Evolutionary conservation across 768 basidiomycete species (phyloP), one percentile per base, ranked within the genome.

Genomic region (Auricularia sp.): DNA sequence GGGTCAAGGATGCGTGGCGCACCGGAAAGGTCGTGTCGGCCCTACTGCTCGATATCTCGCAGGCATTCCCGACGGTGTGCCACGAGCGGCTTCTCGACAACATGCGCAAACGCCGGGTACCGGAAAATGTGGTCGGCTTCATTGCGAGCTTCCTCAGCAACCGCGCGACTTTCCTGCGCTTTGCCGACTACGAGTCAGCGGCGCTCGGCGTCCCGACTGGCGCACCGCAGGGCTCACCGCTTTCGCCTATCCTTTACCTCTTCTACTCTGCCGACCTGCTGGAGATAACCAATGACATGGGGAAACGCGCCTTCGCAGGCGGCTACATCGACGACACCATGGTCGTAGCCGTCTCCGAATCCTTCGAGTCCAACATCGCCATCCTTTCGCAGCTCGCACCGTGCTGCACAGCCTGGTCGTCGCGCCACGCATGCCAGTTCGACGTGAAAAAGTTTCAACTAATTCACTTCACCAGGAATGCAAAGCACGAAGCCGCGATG

Each of bases 61-160:
- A 36, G 8, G 69, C 68, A 1, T 69, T 69, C 62, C 66, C 69
- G 21, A 69, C 42, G 34, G 64, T 62, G 3, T 35, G 34, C 21
- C 21, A 29, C 8, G 64, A 61, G 1, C 23, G 64, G 12, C 66
- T 70, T 10, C 36, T 66, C 4, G 23, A 60, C 21, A 67, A 68
- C 64, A 21, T 70, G 61, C 14, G 59, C 14, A 61, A 62, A 42
- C 29, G 61, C 3, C 36, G 61, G 18, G 34, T 65, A 43, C 68
- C 66, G 33, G 53, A 18, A n/a, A 53, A 67, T 29, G 11, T 65
- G 16, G 56, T 64, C 6, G 36, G 36, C 43, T 64, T 63, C 43
- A 34, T 66, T 10, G 21, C 36, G 35, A 36, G 18, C 8, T 63
- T 65, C 36, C 64, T 65, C 3, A 29, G 23, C 21, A 65, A 64